Evolutionary conservation across 176 grass and related monocot genomes (phyloP), one percentile per base, ranked within the genome.

Genomic region (Triticum urartu): DNA sequence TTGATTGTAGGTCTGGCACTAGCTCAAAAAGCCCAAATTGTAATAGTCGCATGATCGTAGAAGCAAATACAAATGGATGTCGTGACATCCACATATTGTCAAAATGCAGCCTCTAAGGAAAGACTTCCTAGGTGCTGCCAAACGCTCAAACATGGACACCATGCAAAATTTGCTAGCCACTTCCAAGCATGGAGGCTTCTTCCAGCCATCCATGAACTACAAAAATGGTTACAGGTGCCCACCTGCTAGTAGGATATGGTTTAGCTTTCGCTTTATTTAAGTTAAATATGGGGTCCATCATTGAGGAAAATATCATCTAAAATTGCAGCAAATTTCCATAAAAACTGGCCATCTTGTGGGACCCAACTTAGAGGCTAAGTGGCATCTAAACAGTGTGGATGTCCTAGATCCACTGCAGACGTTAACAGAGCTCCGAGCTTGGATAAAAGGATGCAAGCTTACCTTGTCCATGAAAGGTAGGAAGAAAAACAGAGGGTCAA

Each of bases 401-500:
- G 8, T 26, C n/a, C 26, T 65, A 81, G 79, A 36, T 47, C 7
- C 1, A 54, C 48, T 68, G 43, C 14, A 10, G 43, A 68, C 15
- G 4, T 35, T 18, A 68, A 68, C 14, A 35, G 60, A 63, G 15
- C 32, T 35, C 66, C 17, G 3, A 68, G 28, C 30, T 68, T 69
- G 33, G 33, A 21, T 9, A 50, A 76, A 43, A 89, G 6, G 15
- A 70, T 82, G 50, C 72, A 65, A 65, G 28, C 45, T 78, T 90
- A 98, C 95, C 95, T 95, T 34, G 12, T 87, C 17, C 20, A 90
- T 78, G 67, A 87, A 92, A 38, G 95, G 65, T 43, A 93, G 74
- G 82, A 98, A 98, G 91, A 98, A 95, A 71, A 98, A 95, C 7
- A 98, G 79, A 35, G 95, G 95, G 38, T 98, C 91, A 0, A 90